These are phyloP conservation scores for Annulohypoxylon stygium DNA, from an alignment of 495 filamentous ascomycete genomes.

Conservation along the genomic window DNA sequence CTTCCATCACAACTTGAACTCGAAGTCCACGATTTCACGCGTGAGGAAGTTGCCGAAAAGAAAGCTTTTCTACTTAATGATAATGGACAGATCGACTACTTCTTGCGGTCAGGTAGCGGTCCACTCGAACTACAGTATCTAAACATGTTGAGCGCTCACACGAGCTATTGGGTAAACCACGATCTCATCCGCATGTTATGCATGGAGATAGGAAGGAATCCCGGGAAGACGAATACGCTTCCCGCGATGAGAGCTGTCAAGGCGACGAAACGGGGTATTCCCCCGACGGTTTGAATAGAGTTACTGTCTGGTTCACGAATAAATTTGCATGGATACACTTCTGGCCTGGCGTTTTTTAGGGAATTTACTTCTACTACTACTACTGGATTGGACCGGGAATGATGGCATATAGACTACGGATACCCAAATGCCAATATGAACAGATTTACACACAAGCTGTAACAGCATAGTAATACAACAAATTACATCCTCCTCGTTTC, in stretches of 20 bases:
- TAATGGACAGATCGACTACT: conserved; percentile 95
- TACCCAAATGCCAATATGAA: conserved; percentile 39
- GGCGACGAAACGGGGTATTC: conserved; percentile 57
- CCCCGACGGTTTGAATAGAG: conserved; percentile 30
- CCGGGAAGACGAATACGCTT: conserved; percentile 76
- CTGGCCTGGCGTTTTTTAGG: conserved; percentile 30
- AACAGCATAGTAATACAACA: conserved; percentile 14
- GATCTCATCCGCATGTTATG: conserved; percentile 92
- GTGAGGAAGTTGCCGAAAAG: conserved; percentile 93
- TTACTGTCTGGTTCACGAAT: conserved; percentile 6
- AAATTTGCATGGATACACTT: conserved; percentile 19
- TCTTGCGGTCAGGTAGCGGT: conserved; percentile 80
- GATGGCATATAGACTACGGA: conserved; percentile 44
- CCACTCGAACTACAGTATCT: conserved; percentile 94
- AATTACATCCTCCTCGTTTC: background rate
- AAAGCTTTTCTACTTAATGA: conserved; percentile 91
- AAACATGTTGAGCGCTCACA: conserved; percentile 97
- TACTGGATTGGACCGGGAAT: conserved; percentile 22
- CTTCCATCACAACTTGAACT: conserved; percentile 92
- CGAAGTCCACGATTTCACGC: conserved; percentile 93
- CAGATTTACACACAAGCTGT: conserved; percentile 15
- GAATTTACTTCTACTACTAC: background rate
- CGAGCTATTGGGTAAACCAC: conserved; percentile 87
- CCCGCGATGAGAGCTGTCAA: conserved; percentile 81
- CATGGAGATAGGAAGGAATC: conserved; percentile 82